phyloP scores from a whole-genome alignment of 805 yeast species.

The Candida fluviatilis region DNA sequence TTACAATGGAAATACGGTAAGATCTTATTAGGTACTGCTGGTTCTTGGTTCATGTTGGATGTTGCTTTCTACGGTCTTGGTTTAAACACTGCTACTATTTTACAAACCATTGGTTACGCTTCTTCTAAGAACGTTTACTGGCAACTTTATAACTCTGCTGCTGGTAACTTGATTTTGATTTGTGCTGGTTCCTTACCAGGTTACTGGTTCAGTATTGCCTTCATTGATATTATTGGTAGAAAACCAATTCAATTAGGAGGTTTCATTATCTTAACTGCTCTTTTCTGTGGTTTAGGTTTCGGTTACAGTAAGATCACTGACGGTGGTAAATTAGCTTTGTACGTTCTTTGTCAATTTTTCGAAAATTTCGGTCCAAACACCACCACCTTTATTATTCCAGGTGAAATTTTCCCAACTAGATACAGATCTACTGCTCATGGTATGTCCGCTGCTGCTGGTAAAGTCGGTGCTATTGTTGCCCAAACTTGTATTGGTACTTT shows the following conservation, averaged over 20 bases:
- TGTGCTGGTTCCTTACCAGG: conserved; percentile 97
- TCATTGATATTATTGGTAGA: conserved; percentile 79
- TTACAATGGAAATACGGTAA: conserved; percentile 84
- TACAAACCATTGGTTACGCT: conserved; percentile 82
- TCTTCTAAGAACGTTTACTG: conserved; percentile 65
- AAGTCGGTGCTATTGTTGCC: conserved; percentile 90
- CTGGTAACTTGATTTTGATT: conserved; percentile 87
- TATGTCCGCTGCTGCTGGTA: conserved; percentile 89
- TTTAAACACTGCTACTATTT: conserved; percentile 74
- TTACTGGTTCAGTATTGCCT: conserved; percentile 81
- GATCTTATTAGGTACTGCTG: conserved; percentile 83
- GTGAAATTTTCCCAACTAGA: conserved; percentile 91
- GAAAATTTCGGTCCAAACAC: conserved; percentile 92
- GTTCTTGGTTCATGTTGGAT: conserved; percentile 87
- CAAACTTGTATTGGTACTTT: conserved; percentile 85
- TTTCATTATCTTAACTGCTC: conserved; percentile 62
- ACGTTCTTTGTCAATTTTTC: conserved; percentile 81
- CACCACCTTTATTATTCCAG: conserved; percentile 87
- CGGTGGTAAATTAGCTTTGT: conserved; percentile 74
- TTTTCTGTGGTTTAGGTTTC: conserved; percentile 80
- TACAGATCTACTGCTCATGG: conserved; percentile 96
- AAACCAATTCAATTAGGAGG: conserved; percentile 78
- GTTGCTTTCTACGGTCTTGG: conserved; percentile 88
- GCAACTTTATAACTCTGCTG: conserved; percentile 71
- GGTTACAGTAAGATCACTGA: conserved; percentile 69